phyloP scores from a whole-genome alignment of 2,329 filamentous ascomycete genomes.

The Cercospora brassicicola region DNA sequence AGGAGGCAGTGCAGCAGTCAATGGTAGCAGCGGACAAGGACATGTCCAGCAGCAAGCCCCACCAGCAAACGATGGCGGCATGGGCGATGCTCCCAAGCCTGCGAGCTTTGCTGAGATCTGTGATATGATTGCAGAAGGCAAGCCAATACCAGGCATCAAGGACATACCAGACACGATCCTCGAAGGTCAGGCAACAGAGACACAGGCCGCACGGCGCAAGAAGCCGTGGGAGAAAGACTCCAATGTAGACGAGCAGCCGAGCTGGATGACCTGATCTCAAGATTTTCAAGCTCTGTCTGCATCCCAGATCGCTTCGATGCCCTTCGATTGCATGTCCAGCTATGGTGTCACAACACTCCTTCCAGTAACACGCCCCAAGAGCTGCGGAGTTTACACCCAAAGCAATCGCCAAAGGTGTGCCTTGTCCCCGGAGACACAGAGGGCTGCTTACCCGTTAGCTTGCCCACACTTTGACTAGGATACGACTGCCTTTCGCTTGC shows the following conservation, averaged over 20 bases:
- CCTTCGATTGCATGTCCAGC: background rate
- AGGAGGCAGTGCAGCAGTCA: conserved; percentile 2
- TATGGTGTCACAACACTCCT: background rate
- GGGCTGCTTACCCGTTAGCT: too few relatives aligned
- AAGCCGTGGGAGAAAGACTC: conserved; percentile 78
- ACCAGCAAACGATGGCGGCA: conserved; percentile 23
- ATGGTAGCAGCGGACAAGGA: background rate
- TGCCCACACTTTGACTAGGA: too few relatives aligned
- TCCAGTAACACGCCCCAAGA: background rate
- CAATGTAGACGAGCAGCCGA: conserved; percentile 25
- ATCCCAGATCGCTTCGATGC: background rate
- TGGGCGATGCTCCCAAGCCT: conserved; percentile 67
- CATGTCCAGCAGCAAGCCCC: background rate
- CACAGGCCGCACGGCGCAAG: conserved; percentile 54
- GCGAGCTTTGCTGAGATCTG: conserved; percentile 83
- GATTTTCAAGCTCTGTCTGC: background rate
- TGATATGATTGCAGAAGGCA: conserved; percentile 76
- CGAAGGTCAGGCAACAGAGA: conserved; percentile 63
- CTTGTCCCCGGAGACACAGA: too few relatives aligned
- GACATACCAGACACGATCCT: conserved; percentile 81
- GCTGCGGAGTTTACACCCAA: too few relatives aligned
- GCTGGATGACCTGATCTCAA: conserved; percentile 31
- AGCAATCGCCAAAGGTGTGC: too few relatives aligned
- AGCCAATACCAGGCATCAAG: conserved; percentile 81
- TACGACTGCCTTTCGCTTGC: too few relatives aligned